phyloP scores from a whole-genome alignment of 495 filamentous ascomycete species.

The Neurospora intermedia region DNA sequence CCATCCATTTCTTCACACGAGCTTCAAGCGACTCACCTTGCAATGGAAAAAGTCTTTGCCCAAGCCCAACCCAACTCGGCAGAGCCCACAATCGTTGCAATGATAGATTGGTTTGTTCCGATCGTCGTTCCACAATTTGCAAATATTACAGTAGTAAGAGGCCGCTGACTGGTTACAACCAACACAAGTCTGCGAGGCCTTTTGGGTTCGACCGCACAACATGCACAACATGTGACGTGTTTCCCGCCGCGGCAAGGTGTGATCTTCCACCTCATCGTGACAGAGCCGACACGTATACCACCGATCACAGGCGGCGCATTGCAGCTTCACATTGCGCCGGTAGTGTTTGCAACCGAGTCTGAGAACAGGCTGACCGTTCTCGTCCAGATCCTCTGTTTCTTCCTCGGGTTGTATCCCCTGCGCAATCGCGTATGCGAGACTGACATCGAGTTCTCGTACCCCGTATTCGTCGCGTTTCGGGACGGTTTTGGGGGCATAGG shows the following conservation, averaged over 20 bases:
- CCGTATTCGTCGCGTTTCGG: slow-evolving; percentile 7
- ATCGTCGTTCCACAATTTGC: slow-evolving; percentile 96
- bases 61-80: slow-evolving; percentile 77
- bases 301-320: slow-evolving; percentile 76
- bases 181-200: slow-evolving; percentile 64
- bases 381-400: slow-evolving; percentile 33
- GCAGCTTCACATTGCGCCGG: slow-evolving; percentile 86
- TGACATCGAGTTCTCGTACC: slow-evolving; percentile 6
- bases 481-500: slow-evolving; percentile 41
- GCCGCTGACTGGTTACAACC: slow-evolving; percentile 67
- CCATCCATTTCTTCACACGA: background rate
- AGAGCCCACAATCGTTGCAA: slow-evolving; percentile 93
- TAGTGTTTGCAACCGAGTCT: slow-evolving; percentile 75
- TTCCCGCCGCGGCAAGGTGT: slow-evolving; percentile 65
- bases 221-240: slow-evolving; percentile 98
- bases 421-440: background rate
- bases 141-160: slow-evolving; percentile 90
- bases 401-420: slow-evolving; percentile 13
- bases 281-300: slow-evolving; percentile 97
- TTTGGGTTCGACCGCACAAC: slow-evolving; percentile 81
- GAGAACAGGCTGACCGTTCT: slow-evolving; percentile 37
- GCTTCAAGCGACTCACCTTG: slow-evolving; percentile 51
- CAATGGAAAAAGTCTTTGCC: slow-evolving; percentile 97
- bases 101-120: slow-evolving; percentile 89
- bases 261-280: slow-evolving; percentile 79